These are phyloP conservation scores for Neoarthrinium moseri DNA, from an alignment of 2,329 filamentous ascomycete genomes.

Conservation along the genomic window DNA sequence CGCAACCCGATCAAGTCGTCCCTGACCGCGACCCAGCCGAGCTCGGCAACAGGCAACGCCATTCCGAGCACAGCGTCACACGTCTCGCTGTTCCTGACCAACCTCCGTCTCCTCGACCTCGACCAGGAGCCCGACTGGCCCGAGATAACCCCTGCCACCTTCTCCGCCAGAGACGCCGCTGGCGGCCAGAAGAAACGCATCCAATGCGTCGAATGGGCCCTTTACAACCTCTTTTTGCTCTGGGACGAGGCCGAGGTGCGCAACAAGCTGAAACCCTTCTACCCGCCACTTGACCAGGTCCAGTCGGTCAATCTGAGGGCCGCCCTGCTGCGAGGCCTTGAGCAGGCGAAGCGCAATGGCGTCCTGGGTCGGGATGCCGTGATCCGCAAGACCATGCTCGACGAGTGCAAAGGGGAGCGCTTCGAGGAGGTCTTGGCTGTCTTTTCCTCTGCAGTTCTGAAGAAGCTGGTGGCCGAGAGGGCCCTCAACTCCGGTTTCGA, in stretches of 20 bases:
- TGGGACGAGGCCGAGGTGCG: conserved; percentile 78
- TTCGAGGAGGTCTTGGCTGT: conserved; percentile 81
- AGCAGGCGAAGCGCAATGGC: conserved; percentile 85
- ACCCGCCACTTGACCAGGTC: conserved; percentile 83
- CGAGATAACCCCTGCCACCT: conserved; percentile 65
- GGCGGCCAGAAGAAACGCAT: conserved; percentile 82
- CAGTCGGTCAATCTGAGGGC: conserved; percentile 89
- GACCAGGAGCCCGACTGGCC: conserved; percentile 80
- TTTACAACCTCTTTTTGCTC: conserved; percentile 82
- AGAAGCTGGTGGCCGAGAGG: conserved; percentile 57
- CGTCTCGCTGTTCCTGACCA: conserved; percentile 72
- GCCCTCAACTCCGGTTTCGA: conserved; percentile 31
- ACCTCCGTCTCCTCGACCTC: conserved; percentile 79
- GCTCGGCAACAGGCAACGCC: conserved; percentile 17
- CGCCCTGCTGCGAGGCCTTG: conserved; percentile 76
- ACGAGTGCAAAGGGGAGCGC: conserved; percentile 91
- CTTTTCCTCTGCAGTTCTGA: conserved; percentile 82
- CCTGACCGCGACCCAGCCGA: conserved; percentile 25
- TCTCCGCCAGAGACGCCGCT: conserved; percentile 63
- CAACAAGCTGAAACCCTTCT: conserved; percentile 84
- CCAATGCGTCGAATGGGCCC: conserved; percentile 80
- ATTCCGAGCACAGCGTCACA: conserved; percentile 43
- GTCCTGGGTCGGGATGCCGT: conserved; percentile 76
- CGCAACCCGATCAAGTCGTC: conserved; percentile 23
- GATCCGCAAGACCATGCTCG: conserved; percentile 90